These are phyloP conservation scores for Copromyces sp. DNA, from an alignment of 495 filamentous ascomycete species.

Conservation along the genomic window DNA sequence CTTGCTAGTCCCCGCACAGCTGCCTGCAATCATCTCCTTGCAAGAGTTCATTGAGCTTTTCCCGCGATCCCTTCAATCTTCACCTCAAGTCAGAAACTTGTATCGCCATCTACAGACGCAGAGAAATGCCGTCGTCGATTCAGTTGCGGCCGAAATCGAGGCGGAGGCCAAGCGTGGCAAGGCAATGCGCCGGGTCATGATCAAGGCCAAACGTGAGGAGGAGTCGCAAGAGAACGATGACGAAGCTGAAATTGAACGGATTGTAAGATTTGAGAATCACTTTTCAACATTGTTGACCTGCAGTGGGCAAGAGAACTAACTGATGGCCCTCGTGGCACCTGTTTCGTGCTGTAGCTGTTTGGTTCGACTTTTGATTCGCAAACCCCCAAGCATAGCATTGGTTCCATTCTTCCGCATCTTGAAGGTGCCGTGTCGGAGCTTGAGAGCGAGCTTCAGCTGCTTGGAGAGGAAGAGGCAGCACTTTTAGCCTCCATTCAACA, in stretches of 20 bases:
- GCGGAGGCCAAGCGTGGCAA: constrained; percentile 54
- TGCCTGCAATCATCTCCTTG: constrained; percentile 62
- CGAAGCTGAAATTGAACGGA: constrained; percentile 60
- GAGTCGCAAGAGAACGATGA: constrained; percentile 50
- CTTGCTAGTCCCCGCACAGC: constrained; percentile 61
- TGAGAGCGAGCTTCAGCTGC: constrained; percentile 51
- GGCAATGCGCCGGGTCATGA: constrained; percentile 50
- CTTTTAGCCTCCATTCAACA: constrained; percentile 51
- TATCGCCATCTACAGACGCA: constrained; percentile 71
- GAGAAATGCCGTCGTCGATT: constrained; percentile 57
- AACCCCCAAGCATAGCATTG: constrained; percentile 46
- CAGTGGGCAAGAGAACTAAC: not conserved
- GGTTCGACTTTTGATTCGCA: constrained; percentile 39
- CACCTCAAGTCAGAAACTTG: constrained; percentile 62
- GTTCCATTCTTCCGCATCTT: constrained; percentile 57
- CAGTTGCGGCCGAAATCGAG: constrained; percentile 57
- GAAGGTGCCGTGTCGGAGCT: constrained; percentile 53
- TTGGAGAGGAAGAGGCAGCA: constrained; percentile 53
- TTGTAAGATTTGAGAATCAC: constrained; percentile 35
- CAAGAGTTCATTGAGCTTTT: constrained; percentile 69
- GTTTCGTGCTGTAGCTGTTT: constrained; percentile 42
- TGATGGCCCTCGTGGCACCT: not conserved
- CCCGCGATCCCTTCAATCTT: constrained; percentile 54
- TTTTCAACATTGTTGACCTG: not conserved
- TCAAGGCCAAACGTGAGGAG: constrained; percentile 40